Conservation (phyloP, 2,329 filamentous ascomycete species). For the Juglanconis oblonga region DNA sequence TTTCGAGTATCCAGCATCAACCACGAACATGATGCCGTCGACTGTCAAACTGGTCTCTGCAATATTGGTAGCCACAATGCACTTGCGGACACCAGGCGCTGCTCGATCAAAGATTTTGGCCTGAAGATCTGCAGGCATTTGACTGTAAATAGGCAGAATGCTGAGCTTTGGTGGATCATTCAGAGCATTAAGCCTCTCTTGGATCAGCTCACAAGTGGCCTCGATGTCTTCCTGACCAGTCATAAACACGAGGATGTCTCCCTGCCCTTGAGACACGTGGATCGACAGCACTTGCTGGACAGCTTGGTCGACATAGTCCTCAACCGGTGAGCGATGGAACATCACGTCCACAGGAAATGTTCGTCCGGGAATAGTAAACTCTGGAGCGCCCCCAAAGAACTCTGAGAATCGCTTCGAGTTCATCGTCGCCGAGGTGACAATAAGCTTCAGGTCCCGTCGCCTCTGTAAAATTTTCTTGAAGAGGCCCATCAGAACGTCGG, state of each 20-base stretch:
- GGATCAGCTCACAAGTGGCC: conserved; percentile 88
- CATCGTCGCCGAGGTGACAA: conserved; percentile 98
- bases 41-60: conserved; percentile 97
- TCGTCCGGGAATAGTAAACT: conserved; percentile 92
- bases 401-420: conserved; percentile 94
- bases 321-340: conserved; percentile 90
- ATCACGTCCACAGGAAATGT: conserved; percentile 98
- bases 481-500: conserved; percentile 93
- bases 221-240: conserved; percentile 99
- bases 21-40: conserved; percentile 98
- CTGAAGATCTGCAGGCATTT: conserved; percentile 97
- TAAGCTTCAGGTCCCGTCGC: conserved; percentile 87
- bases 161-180: conserved; percentile 94
- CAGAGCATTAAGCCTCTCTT: conserved; percentile 80
- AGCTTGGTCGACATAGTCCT: conserved; percentile 96
- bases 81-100: conserved; percentile 86
- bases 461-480: conserved; percentile 95
- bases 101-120: conserved; percentile 97
- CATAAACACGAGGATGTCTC: conserved; percentile 98
- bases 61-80: conserved; percentile 98
- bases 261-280: conserved; percentile 88
- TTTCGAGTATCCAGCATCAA: conserved; percentile 94
- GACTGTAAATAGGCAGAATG: conserved; percentile 96
- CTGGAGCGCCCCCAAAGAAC: conserved; percentile 93
- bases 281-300: conserved; percentile 95